Percentiles rank a stretch among this genome's conserved stretches.
Evolutionary conservation across 2,329 filamentous ascomycete species (phyloP).

Genomic region (Aquanectria penicillioides): DNA sequence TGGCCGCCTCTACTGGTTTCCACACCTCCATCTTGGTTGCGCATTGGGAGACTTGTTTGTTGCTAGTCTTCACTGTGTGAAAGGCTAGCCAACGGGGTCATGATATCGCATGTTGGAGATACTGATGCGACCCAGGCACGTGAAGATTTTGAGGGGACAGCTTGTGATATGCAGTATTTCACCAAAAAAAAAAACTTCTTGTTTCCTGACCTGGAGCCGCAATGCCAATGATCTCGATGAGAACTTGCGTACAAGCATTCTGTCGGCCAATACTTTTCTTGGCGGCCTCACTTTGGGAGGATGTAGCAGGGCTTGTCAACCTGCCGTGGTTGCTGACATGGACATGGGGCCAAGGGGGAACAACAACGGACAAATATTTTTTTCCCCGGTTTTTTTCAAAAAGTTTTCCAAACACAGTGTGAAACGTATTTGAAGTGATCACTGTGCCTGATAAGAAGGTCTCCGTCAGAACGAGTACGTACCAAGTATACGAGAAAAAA

Average conservation of each 20-base stretch:
- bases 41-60: not conserved
- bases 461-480: not conserved
- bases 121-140: too few species aligned
- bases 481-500: not conserved
- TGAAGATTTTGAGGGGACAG: too few species aligned
- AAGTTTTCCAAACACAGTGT: constrained; percentile 21
- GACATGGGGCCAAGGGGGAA: not conserved
- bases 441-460: constrained; percentile 22
- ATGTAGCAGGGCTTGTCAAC: not conserved
- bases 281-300: too few species aligned
- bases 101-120: constrained; percentile 3
- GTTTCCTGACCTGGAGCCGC: too few species aligned
- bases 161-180: too few species aligned
- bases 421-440: not conserved
- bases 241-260: too few species aligned
- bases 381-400: too few species aligned
- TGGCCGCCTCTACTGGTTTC: constrained; percentile 7
- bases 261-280: not conserved
- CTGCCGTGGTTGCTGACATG: not conserved
- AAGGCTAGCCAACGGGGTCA: constrained; percentile 1
- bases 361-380: too few species aligned
- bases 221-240: too few species aligned
- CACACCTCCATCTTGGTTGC: constrained; percentile 23
- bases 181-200: too few species aligned
- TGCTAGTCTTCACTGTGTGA: constrained; percentile 20